phyloP scores from a whole-genome alignment of 1,284 basidiomycete species.

The Ustilago crameri region DNA sequence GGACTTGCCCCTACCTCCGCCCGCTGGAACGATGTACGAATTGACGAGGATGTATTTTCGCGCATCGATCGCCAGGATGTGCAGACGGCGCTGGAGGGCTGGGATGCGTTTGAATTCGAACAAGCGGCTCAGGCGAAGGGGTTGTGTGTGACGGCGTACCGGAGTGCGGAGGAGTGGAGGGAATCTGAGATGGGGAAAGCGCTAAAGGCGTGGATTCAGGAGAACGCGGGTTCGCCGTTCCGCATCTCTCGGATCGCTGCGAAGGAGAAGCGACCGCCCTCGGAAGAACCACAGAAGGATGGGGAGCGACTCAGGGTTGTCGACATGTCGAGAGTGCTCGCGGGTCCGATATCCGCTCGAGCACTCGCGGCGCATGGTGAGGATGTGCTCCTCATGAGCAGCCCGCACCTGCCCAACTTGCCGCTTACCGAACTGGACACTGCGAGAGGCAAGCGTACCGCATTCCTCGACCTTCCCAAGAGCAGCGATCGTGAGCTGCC shows the following conservation, averaged over 20 bases:
- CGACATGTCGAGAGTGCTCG: conserved; percentile 39
- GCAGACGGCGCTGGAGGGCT: conserved; percentile 8
- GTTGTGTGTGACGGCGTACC: conserved; percentile 35
- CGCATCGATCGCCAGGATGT: background rate
- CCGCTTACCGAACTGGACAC: conserved; percentile 75
- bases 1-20: background rate
- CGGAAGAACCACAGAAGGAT: background rate
- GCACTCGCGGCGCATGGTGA: conserved; percentile 73
- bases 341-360: conserved; percentile 17
- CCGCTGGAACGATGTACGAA: conserved; percentile 6
- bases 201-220: conserved; percentile 13
- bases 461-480: conserved; percentile 73
- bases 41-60: conserved; percentile 8
- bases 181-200: conserved; percentile 22
- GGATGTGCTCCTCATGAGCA: conserved; percentile 75
- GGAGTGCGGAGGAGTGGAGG: conserved; percentile 17
- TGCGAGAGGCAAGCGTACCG: conserved; percentile 76
- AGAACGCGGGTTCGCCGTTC: conserved; percentile 10
- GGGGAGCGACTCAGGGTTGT: conserved; percentile 10
- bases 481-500: conserved; percentile 19
- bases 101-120: conserved; percentile 39
- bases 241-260: conserved; percentile 12
- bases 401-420: conserved; percentile 73
- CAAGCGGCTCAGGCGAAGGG: conserved; percentile 12
- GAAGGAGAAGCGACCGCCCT: background rate